Base-by-base conservation (phyloP, 768 basidiomycete species). In the Pleurotus ostreatus region DNA sequence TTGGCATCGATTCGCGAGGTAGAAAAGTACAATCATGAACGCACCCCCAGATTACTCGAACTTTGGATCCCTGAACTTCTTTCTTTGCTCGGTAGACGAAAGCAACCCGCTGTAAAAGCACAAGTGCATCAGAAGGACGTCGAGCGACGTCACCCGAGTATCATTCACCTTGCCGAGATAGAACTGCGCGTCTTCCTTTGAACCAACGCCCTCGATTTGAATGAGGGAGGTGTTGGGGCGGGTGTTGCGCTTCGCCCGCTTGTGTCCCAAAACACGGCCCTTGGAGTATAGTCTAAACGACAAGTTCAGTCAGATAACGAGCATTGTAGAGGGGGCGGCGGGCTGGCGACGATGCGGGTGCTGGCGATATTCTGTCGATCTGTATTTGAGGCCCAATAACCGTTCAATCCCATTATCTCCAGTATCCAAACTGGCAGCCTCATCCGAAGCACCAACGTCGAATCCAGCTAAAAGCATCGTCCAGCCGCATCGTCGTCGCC, bases 1-100 rank as follows among this genome's bases (percentile, higher is more conserved):
- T 46, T 39, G n/a, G 37, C 4, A n/a, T 23, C 56, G 26, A 41
- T 34, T 13, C 6, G 25, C 12, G 30, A 45, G 38, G 30, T 49
- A 34, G 16, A 12, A 44, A 41, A n/a, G 5, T 5, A 20, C 16
- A 49, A 56, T 23, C 7, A 26, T 20, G 3, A 23, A 78, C 86
- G 68, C 65, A 92, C 92, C 95, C 97, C 94, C 94, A 98, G 80
- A 98, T 98, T 61, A 98, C 93, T 63, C 97, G 91, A 68, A 98
- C 79, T 75, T 95, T 94, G 64, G 93, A 91, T 58, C 97, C 97
- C 72, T 88, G 87, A 63, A 96, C 84, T 75, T 93, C 92, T 72
- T 85, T 82, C 82, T 97, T 94, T 59, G 94, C 96, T 71, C 88
- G 90, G 87, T 99, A 99, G 64, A 99, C 94, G 75, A 88, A 99